Evolutionary conservation across 805 yeast species (phyloP).

Genomic region (Komagataella ulmi): DNA sequence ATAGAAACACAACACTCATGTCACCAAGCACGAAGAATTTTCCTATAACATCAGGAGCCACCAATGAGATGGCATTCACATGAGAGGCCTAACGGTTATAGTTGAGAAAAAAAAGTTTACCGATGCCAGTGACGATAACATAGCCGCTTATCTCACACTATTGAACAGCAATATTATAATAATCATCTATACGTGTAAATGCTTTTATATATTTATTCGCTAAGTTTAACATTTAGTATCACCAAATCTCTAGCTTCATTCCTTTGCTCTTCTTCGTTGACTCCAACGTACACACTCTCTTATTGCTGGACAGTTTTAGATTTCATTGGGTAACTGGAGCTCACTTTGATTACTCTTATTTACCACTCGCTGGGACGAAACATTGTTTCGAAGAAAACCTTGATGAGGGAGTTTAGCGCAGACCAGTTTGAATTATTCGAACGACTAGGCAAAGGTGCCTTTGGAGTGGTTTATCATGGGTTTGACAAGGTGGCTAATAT

Average conservation of each 20-base stretch:
- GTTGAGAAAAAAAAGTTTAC: too few species aligned
- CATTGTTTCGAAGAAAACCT: not conserved
- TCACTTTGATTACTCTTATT: too few species aligned
- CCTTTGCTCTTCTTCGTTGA: not conserved
- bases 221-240: not conserved
- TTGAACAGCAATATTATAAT: too few species aligned
- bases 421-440: conserved; percentile 32
- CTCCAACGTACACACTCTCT: not conserved
- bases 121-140: too few species aligned
- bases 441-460: conserved; percentile 67
- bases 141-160: too few species aligned
- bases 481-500: conserved; percentile 25
- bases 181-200: not conserved
- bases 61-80: not conserved
- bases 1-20: not conserved
- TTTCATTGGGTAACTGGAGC: too few species aligned
- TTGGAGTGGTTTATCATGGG: conserved; percentile 66
- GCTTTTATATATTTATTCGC: not conserved
- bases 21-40: not conserved
- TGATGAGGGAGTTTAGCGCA: conserved; percentile 3
- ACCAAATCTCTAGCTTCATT: not conserved
- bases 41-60: not conserved
- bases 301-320: not conserved
- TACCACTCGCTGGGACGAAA: not conserved
- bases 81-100: not conserved